phyloP scores from a whole-genome alignment of 257 asterid species.

The Eustoma russellianum region DNA sequence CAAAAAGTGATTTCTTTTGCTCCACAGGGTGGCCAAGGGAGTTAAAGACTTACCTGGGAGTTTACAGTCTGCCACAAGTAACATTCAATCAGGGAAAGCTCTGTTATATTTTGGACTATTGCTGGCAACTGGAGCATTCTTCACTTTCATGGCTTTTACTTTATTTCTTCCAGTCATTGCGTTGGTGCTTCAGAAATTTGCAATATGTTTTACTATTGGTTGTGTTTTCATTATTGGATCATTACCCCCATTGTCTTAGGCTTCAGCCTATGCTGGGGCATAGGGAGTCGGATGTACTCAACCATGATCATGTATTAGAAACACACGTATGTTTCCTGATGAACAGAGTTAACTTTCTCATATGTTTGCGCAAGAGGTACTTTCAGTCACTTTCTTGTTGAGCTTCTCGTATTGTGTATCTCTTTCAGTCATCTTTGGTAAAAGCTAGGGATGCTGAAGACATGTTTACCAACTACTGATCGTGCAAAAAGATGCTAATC shows the following conservation, averaged over 20 bases:
- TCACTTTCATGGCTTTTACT: constrained; percentile 77
- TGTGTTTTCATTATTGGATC: constrained; percentile 81
- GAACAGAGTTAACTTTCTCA: constrained; percentile 66
- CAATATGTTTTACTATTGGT: constrained; percentile 81
- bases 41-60: constrained; percentile 83
- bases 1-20: background rate
- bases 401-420: background rate
- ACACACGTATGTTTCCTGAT: too few relatives aligned
- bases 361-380: constrained; percentile 87
- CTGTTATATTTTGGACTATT: constrained; percentile 80
- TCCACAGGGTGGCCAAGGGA: constrained; percentile 75
- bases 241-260: too few relatives aligned
- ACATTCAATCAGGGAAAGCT: constrained; percentile 87
- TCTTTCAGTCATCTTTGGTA: background rate
- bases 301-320: too few relatives aligned
- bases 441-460: background rate
- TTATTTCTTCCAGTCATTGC: constrained; percentile 89
- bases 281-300: too few relatives aligned
- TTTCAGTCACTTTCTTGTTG: background rate
- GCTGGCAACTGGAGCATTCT: constrained; percentile 77
- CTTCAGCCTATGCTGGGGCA: too few relatives aligned
- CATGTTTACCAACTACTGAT: too few relatives aligned
- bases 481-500: too few relatives aligned
- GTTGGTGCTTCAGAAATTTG: constrained; percentile 84
- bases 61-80: constrained; percentile 92